phyloP scores from a whole-genome alignment of 2,329 filamentous ascomycete species.

The Chaetomiaceae sp. region DNA sequence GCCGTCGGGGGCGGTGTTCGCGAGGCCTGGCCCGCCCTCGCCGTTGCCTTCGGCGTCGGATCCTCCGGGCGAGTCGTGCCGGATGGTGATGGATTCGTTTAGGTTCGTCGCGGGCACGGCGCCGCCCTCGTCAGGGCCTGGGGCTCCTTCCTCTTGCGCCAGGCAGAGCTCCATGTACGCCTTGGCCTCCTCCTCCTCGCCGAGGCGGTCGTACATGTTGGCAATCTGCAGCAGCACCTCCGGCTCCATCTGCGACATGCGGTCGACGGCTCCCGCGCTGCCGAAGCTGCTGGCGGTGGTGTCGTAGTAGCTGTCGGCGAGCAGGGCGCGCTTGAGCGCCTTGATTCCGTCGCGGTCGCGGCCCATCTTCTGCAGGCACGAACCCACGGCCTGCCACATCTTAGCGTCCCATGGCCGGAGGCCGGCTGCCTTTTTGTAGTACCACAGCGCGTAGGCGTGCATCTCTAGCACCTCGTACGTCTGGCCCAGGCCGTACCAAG shows the following conservation, averaged over 20 bases:
- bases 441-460: slow-evolving; percentile 95
- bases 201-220: slow-evolving; percentile 76
- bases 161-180: slow-evolving; percentile 95
- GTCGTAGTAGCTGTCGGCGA: slow-evolving; percentile 84
- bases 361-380: slow-evolving; percentile 85
- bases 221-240: slow-evolving; percentile 90
- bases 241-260: slow-evolving; percentile 68
- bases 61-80: slow-evolving; percentile 48
- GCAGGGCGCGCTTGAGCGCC: slow-evolving; percentile 84
- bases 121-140: slow-evolving; percentile 33
- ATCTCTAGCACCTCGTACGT: slow-evolving; percentile 98
- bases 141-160: slow-evolving; percentile 77
- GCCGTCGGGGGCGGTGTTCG: slow-evolving; percentile 32
- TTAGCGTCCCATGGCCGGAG: slow-evolving; percentile 95
- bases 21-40: slow-evolving; percentile 20
- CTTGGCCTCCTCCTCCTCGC: slow-evolving; percentile 73
- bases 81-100: slow-evolving; percentile 51
- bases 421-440: slow-evolving; percentile 92
- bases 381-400: slow-evolving; percentile 97
- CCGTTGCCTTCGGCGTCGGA: slow-evolving; percentile 38
- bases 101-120: slow-evolving; percentile 32
- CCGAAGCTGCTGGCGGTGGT: slow-evolving; percentile 50
- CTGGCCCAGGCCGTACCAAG: slow-evolving; percentile 96
- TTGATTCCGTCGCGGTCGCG: slow-evolving; percentile 88
- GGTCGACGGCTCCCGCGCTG: slow-evolving; percentile 44